A percentile compares a stretch with the other conserved stretches of the same genome.
Evolutionary conservation across 169 alveolate genomes (phyloP).

Genomic region (Ichthyophthirius multifiliis): DNA sequence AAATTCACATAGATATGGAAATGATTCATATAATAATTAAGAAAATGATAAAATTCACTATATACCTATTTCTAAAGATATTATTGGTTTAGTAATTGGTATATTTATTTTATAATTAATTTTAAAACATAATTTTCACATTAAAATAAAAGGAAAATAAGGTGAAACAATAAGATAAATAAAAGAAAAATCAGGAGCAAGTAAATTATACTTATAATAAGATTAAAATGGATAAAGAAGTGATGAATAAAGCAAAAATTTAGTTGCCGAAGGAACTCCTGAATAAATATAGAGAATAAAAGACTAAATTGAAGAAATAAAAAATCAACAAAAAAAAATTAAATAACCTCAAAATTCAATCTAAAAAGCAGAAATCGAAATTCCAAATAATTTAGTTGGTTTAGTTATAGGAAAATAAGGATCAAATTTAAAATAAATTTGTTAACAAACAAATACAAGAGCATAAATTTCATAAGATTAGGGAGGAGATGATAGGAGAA

Average conservation of each 20-base stretch:
- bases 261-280: background rate
- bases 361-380: background rate
- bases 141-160: background rate
- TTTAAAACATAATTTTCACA: background rate
- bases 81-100: background rate
- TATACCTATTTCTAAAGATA: background rate
- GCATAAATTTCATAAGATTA: background rate
- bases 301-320: background rate
- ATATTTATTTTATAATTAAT: background rate
- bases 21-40: background rate
- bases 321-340: background rate
- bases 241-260: background rate
- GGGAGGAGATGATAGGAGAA: background rate
- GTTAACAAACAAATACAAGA: background rate
- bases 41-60: background rate
- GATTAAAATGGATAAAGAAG: background rate
- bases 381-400: background rate
- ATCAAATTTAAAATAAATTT: background rate
- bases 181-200: slow-evolving; percentile 1
- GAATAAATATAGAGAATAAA: background rate
- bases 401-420: background rate
- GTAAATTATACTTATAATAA: background rate
- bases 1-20: background rate
- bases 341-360: background rate
- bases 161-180: background rate